A percentile compares a stretch with the other conserved stretches of the same genome.
These are phyloP conservation scores for Paraconiothyrium sp. DNA, from an alignment of 2,329 filamentous ascomycete species.

Conservation along the genomic window DNA sequence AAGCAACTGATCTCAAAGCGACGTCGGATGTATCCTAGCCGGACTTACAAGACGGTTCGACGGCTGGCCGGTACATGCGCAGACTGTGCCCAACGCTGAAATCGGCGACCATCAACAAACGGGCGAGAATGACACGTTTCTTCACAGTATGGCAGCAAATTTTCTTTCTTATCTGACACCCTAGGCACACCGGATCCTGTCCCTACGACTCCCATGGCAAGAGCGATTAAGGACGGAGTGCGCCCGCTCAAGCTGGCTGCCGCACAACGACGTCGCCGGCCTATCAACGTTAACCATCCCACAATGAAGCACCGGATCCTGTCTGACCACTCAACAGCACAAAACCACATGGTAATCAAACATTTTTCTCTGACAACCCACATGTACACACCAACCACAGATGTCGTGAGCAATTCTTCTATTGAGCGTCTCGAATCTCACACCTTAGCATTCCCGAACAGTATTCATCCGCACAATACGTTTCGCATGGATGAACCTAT, in stretches of 20 bases:
- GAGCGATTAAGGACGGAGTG: background rate
- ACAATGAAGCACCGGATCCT: background rate
- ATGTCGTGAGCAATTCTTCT: background rate
- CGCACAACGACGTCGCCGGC: background rate
- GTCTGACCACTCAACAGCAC: background rate
- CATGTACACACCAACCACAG: background rate
- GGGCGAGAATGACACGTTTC: background rate
- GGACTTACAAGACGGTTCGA: too few relatives aligned
- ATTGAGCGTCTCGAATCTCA: background rate
- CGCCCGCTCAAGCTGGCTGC: background rate
- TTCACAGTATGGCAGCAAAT: background rate
- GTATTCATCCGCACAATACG: constrained; percentile 1
- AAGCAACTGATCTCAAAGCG: background rate
- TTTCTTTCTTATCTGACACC: background rate
- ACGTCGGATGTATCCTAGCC: background rate
- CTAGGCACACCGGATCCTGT: background rate
- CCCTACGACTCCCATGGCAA: background rate
- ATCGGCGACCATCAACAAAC: background rate
- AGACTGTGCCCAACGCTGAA: too few relatives aligned
- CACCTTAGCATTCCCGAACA: too few relatives aligned
- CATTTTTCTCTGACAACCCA: background rate
- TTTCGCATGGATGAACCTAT: background rate
- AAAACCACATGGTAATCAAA: background rate
- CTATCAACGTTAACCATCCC: background rate
- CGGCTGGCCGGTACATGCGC: too few relatives aligned